Base-by-base conservation (phyloP, 192 early-diverging fungal genomes). In the Chytriomyces confervae region DNA sequence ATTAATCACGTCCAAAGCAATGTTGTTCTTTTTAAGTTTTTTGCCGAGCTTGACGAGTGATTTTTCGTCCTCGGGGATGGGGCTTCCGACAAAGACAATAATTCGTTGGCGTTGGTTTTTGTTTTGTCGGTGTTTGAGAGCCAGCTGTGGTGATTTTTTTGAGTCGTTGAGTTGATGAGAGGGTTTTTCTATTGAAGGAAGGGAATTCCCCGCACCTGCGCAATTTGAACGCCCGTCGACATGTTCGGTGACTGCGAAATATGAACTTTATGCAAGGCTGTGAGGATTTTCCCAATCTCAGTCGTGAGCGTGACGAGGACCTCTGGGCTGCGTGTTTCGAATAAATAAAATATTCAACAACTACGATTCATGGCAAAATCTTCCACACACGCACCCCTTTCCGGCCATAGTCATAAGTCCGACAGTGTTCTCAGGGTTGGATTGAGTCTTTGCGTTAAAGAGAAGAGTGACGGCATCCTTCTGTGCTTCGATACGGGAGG, bases 11-110 rank as follows among this genome's bases (percentile, higher is more conserved):
- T 99, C 97, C 11, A 99, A 91, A 8, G 95, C 95, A 50, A 99
- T 90, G 77, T 94, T 96, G 86, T 99, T 99, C 91, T 99, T 99
- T 83, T 98, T 97, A 68, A 97, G 89, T 80, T 97, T 97, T 87
- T 98, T 98, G 72, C 91, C 97, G 61, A 99, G 81, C 80, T 90
- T 91, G 46, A 96, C 92, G 43, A 99, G 82, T 9, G 84, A 63
- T 46, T 95, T 86, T 77, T 90, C 86, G 77, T 98, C 97, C 36
- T 93, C 86, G 8, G 86, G 84, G 16, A 99, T 79, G 29, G 97
- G 97, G 62, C 94, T 95, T 47, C 94, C 95, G 2, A 95, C 93
- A 86, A 99, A 98, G 20, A 93, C 94, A 80, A 99, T 91, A 62
- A 99, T 94, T 50, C 97, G 79, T 84, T 97, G 97, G 76, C 91